Evolutionary conservation across 805 yeast genomes (phyloP).

Genomic region (Hanseniaspora lindneri): DNA sequence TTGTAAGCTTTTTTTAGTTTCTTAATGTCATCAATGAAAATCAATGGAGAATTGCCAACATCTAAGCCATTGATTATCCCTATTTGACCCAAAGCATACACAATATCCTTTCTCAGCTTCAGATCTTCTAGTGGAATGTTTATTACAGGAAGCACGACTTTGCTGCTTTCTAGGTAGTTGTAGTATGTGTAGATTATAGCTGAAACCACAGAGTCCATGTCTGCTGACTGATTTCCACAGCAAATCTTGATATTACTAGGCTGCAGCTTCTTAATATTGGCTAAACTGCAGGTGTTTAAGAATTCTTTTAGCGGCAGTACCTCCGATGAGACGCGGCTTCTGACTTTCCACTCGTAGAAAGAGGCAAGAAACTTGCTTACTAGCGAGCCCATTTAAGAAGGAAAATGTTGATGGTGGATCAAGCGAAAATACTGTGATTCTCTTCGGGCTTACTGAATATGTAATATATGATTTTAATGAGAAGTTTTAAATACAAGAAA

Average conservation of each 20-base stretch:
- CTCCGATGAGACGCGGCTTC: background rate
- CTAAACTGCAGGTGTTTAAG: constrained; percentile 1
- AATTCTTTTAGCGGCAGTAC: constrained; percentile 1
- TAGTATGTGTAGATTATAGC: constrained; percentile 65
- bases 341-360: background rate
- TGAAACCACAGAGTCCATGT: constrained; percentile 75
- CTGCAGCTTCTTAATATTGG: constrained; percentile 1
- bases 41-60: constrained; percentile 33
- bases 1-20: constrained; percentile 15
- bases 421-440: too few relatives aligned
- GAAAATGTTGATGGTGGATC: too few relatives aligned
- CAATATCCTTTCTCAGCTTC: constrained; percentile 57
- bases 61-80: background rate
- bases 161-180: constrained; percentile 29
- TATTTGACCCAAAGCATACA: constrained; percentile 36
- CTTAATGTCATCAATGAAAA: constrained; percentile 56
- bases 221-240: constrained; percentile 73
- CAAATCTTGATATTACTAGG: constrained; percentile 4
- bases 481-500: too few relatives aligned
- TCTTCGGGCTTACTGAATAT: background rate
- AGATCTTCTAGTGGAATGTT: constrained; percentile 62
- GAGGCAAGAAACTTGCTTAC: background rate
- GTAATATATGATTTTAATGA: too few relatives aligned
- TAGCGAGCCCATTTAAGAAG: background rate
- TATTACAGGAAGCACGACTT: constrained; percentile 52